Conservation (phyloP, 345 rosid genomes). For the Geranium brycei region DNA sequence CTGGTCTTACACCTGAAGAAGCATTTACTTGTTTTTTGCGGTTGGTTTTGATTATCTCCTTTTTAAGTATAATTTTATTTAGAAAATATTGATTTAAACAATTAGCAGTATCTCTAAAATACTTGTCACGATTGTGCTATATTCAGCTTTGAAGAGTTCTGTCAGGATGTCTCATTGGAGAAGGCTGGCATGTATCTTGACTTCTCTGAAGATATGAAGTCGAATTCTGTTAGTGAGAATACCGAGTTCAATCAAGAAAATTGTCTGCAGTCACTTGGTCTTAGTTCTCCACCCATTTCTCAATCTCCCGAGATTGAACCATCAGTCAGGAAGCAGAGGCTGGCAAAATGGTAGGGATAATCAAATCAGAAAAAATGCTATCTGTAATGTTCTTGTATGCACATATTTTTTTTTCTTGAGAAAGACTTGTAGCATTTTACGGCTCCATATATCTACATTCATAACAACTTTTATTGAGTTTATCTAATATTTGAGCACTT, state of each 20-base stretch:
- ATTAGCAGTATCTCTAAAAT: conserved; percentile 4
- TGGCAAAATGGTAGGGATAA: conserved; percentile 31
- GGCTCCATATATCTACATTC: neutral
- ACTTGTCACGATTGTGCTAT: conserved; percentile 11
- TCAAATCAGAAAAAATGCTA: neutral
- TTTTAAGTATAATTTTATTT: no score
- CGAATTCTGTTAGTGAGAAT: conserved; percentile 15
- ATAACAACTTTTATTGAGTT: neutral
- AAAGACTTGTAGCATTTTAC: neutral
- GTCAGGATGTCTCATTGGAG: conserved; percentile 63
- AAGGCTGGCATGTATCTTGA: conserved; percentile 49
- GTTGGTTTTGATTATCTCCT: conserved; percentile 26
- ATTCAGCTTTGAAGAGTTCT: conserved; percentile 79
- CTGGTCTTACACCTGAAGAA: conserved; percentile 42
- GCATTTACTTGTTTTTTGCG: conserved; percentile 57
- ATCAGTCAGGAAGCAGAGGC: conserved; percentile 26
- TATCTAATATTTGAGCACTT: conserved; percentile 9
- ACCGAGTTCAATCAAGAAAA: conserved; percentile 21
- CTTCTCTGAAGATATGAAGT: conserved; percentile 18
- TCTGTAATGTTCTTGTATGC: no score
- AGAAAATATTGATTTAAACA: neutral
- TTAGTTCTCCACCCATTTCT: conserved; percentile 19
- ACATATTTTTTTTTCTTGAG: neutral
- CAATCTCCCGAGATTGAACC: conserved; percentile 30
- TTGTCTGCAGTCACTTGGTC: conserved; percentile 21